Conservation (phyloP, 2,329 filamentous ascomycete genomes). For the Cucurbitaria berberidis region DNA sequence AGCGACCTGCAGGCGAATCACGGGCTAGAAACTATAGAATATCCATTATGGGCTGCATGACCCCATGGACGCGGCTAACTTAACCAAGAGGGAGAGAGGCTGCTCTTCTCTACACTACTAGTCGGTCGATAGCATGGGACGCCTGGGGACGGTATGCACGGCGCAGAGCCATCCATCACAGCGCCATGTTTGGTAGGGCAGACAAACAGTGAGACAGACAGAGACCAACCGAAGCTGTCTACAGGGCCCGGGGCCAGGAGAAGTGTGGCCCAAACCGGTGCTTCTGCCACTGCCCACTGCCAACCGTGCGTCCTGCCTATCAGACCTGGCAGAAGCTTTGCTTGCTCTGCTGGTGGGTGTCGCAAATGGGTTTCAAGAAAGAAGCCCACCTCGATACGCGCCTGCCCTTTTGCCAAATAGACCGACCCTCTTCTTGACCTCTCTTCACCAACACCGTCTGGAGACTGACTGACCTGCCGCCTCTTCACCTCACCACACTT, state of each 20-base stretch:
- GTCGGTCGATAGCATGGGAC: neutral
- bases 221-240: constrained; percentile 14
- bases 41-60: constrained; percentile 3
- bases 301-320: constrained; percentile 29
- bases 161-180: constrained; percentile 7
- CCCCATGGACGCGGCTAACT: neutral
- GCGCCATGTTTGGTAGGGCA: constrained; percentile 10
- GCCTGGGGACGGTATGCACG: constrained; percentile 8
- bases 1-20: constrained; percentile 25
- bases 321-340: constrained; percentile 24
- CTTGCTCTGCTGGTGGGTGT: constrained; percentile 28
- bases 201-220: too few relatives aligned
- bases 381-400: constrained; percentile 26
- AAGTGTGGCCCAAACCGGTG: constrained; percentile 12
- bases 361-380: constrained; percentile 35
- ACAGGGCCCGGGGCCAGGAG: constrained; percentile 5
- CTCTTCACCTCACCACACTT: neutral
- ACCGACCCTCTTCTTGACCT: constrained; percentile 3
- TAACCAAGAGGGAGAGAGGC: neutral
- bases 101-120: too few relatives aligned
- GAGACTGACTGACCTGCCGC: neutral
- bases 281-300: too few relatives aligned
- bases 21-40: constrained; percentile 10
- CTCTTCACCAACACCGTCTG: neutral
- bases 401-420: constrained; percentile 32